These are phyloP conservation scores for Triticum timopheevii DNA, from an alignment of 176 grass and related monocot genomes.

Conservation along the genomic window DNA sequence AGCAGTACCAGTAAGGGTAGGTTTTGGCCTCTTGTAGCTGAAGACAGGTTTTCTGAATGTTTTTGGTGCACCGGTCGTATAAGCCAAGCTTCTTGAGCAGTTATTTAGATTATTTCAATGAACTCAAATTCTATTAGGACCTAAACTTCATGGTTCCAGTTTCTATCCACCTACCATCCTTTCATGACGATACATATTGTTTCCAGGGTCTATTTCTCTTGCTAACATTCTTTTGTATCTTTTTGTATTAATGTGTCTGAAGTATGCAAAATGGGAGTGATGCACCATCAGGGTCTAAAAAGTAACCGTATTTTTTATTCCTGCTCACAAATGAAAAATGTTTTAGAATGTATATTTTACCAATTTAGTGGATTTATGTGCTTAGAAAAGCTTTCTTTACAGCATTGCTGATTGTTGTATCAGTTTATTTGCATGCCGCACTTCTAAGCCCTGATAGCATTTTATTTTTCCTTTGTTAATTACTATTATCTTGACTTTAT, in stretches of 20 bases:
- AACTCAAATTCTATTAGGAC: neutral
- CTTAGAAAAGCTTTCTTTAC: neutral
- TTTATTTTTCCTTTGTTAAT: slow-evolving; percentile 12
- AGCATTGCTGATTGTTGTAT: neutral
- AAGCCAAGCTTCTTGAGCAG: neutral
- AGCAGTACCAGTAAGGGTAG: slow-evolving; percentile 36
- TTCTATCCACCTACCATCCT: neutral
- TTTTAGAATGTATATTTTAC: slow-evolving; percentile 7
- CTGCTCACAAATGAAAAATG: neutral
- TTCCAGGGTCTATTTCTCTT: neutral
- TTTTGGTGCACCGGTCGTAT: neutral
- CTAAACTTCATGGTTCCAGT: neutral
- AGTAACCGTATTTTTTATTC: neutral
- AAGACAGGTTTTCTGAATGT: slow-evolving; percentile 1
- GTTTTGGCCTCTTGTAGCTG: slow-evolving; percentile 10
- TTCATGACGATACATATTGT: neutral
- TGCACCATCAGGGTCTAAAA: neutral
- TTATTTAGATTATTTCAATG: neutral
- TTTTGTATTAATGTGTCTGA: neutral
- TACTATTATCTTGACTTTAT: slow-evolving; percentile 1
- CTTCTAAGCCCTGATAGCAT: neutral
- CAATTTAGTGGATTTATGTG: neutral
- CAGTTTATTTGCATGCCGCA: slow-evolving; percentile 20
- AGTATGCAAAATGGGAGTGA: neutral
- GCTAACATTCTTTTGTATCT: neutral